phyloP scores from a whole-genome alignment of 352 stramenopile genomes.

The Phytopythium mirpurense region DNA sequence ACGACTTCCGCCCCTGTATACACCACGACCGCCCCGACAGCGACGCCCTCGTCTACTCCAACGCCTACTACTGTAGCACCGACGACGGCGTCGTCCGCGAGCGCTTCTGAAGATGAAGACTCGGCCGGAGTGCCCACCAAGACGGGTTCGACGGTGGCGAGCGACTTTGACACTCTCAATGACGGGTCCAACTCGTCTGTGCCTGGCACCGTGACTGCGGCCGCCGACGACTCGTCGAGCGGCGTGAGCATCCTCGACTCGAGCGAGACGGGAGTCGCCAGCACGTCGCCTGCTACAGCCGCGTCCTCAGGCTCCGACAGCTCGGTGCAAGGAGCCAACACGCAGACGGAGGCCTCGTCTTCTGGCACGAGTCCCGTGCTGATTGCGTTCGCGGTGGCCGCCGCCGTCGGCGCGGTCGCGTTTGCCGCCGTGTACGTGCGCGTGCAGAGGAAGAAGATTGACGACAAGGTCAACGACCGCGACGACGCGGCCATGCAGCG shows the following conservation, averaged over 20 bases:
- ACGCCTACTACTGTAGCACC: background rate
- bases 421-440: slow-evolving; percentile 7
- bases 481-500: slow-evolving; percentile 8
- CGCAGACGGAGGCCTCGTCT: slow-evolving; percentile 11
- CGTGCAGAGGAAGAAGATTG: slow-evolving; percentile 11
- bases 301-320: slow-evolving; percentile 7
- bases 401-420: slow-evolving; percentile 2
- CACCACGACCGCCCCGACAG: background rate
- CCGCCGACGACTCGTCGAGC: slow-evolving; percentile 11
- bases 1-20: slow-evolving; percentile 1
- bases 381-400: slow-evolving; percentile 7
- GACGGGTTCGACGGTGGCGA: background rate
- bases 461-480: slow-evolving; percentile 13
- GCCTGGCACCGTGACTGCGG: slow-evolving; percentile 7
- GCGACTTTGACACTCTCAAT: slow-evolving; percentile 8
- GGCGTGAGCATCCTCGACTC: slow-evolving; percentile 27
- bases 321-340: slow-evolving; percentile 7
- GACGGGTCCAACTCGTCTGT: slow-evolving; percentile 8
- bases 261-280: slow-evolving; percentile 18
- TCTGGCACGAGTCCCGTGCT: slow-evolving; percentile 3
- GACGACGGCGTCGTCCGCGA: background rate
- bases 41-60: background rate
- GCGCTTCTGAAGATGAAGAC: background rate
- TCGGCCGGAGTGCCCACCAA: background rate
- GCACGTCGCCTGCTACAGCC: slow-evolving; percentile 7